Base-by-base conservation (phyloP, 1,284 basidiomycete genomes). In the Kwoniella shivajii region DNA sequence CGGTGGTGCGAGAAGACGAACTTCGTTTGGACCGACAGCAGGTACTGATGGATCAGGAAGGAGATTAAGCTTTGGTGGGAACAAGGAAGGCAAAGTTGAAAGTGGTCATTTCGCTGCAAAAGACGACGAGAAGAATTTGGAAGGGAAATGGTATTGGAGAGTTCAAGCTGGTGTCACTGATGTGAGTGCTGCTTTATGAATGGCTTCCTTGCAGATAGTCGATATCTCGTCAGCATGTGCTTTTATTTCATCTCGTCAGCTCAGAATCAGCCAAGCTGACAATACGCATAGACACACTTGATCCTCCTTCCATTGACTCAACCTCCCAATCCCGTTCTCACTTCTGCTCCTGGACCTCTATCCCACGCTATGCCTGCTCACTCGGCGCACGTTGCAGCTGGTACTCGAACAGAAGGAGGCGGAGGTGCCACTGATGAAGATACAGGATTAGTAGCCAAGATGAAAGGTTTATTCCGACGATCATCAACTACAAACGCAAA, bases 81-180 rank as follows among this genome's bases (percentile, higher is more conserved):
- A 36, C 11, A 48, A 55, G 34, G 51, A 52, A 7, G 59, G 42
- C 30, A 54, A 33, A 18, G 54, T 37, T n/a, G 45, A 37, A 11
- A 50, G 46, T 10, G 55, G 51, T 41, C n/a, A n/a, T n/a, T n/a
- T n/a, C n/a, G 43, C 39, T 22, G 38, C 48, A 4, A 50, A 54
- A 4, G 62, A 59, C 16, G 61, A 49, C 9, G 52, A 45, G 5
- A 50, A 50, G 10, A 46, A 24, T 27, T 30, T 50, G 16, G 64
- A 65, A 39, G 73, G 73, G 1, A 69, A 59, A 33, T 76, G 71
- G 71, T 76, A 69, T 60, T 76, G 74, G 74, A 61, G 72, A 31
- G 70, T 70, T 30, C 70, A 68, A 31, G 71, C 65, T 7, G 74
- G 74, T 31, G 68, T 70, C 2, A 67, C 57, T 10, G 66, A 71